These are phyloP conservation scores for Heliamphora pulchella DNA, from an alignment of 179 eudicot genomes.

Conservation along the genomic window DNA sequence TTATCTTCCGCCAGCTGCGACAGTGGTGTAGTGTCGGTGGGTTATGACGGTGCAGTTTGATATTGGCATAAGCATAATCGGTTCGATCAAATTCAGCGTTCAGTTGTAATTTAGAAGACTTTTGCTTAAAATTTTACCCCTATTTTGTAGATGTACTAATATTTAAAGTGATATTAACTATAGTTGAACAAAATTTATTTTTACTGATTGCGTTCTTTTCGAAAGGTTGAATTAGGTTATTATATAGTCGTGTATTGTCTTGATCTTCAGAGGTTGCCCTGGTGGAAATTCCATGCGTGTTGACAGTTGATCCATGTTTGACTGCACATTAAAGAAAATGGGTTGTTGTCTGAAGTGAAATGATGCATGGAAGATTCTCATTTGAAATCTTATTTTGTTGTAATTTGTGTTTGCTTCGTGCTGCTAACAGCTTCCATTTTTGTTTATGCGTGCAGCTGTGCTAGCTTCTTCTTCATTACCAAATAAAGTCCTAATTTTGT, in stretches of 20 bases:
- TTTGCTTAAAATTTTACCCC: too few relatives aligned
- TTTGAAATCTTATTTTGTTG: background rate
- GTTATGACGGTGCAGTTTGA: too few relatives aligned
- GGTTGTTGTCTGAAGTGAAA: background rate
- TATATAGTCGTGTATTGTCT: background rate
- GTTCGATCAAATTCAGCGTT: too few relatives aligned
- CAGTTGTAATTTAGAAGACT: too few relatives aligned
- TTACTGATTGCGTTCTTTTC: background rate
- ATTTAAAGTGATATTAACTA: background rate
- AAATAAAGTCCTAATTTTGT: background rate
- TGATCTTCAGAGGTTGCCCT: background rate
- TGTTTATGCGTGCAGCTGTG: background rate
- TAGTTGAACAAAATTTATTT: background rate
- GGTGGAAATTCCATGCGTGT: background rate
- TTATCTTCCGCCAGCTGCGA: too few relatives aligned
- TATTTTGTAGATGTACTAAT: too few relatives aligned
- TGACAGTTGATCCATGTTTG: background rate
- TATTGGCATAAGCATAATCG: too few relatives aligned
- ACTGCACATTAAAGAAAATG: background rate
- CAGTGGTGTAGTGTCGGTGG: too few relatives aligned
- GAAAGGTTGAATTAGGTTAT: background rate
- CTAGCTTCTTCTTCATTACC: background rate
- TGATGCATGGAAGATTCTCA: background rate
- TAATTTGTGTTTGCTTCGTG: background rate
- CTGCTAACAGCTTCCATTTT: background rate